Evolutionary conservation across 1,284 basidiomycete genomes (phyloP).

Genomic region (Abortiporus biennis): DNA sequence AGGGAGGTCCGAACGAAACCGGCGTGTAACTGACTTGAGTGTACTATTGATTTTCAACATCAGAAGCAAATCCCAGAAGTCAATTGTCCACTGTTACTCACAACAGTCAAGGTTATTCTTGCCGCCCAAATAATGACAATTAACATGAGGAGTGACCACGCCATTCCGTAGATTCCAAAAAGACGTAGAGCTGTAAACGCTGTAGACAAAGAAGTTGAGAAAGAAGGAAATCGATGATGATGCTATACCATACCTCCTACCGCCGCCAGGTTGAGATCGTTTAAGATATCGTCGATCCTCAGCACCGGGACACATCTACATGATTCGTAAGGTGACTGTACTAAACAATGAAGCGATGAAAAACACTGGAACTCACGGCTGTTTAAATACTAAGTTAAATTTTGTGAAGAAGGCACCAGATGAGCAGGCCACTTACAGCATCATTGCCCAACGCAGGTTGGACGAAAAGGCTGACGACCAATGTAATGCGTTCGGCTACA

Average conservation of each 20-base stretch:
- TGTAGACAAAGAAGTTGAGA: neutral
- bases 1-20: constrained; percentile 15
- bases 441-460: constrained; percentile 5
- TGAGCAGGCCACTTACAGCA: neutral
- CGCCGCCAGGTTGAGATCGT: constrained; percentile 12
- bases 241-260: constrained; percentile 11
- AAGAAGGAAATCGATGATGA: neutral
- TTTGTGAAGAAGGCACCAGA: neutral
- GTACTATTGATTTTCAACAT: constrained; percentile 9
- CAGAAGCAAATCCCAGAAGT: neutral
- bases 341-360: neutral
- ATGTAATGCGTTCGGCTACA: constrained; percentile 11
- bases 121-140: constrained; percentile 3
- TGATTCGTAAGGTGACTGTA: no score
- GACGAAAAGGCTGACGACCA: constrained; percentile 12
- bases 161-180: constrained; percentile 13
- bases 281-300: constrained; percentile 14
- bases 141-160: neutral
- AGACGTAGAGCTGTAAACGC: constrained; percentile 14
- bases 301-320: constrained; percentile 14
- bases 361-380: neutral
- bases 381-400: neutral
- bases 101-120: constrained; percentile 3
- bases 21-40: constrained; percentile 12
- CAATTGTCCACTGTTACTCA: neutral